phyloP scores from a whole-genome alignment of 1,284 basidiomycete genomes.

The Cutaneotrichosporon spelunceum region DNA sequence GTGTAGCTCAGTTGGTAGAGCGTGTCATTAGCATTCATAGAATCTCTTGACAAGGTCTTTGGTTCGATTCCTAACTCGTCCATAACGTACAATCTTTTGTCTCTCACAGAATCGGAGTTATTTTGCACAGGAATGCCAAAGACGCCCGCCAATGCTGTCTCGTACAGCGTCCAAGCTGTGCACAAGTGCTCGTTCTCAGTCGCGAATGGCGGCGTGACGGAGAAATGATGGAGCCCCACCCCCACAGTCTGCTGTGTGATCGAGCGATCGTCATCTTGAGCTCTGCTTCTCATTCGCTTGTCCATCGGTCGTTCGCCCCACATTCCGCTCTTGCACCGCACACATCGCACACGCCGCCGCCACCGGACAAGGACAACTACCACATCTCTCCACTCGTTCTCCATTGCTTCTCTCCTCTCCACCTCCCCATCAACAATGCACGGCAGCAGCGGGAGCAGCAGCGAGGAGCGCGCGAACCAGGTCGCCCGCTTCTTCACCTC shows the following conservation, averaged over 20 bases:
- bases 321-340: not conserved
- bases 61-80: slow-evolving; percentile 1
- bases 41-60: not conserved
- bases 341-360: not conserved
- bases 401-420: not conserved
- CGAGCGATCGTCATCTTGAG: not conserved
- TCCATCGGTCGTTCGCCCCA: not conserved
- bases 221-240: not conserved
- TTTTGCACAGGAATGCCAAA: not conserved
- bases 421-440: not conserved
- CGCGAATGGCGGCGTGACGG: not conserved
- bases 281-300: not conserved
- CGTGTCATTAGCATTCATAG: not conserved
- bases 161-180: no score
- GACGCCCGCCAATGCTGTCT: no score
- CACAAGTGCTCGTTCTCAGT: not conserved
- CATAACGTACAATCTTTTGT: not conserved
- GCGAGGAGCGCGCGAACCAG: slow-evolving; percentile 6
- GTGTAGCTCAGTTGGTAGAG: not conserved
- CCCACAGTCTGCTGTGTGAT: not conserved
- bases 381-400: not conserved
- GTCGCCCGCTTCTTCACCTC: slow-evolving; percentile 7
- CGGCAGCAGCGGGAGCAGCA: not conserved
- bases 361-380: not conserved
- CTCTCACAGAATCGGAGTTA: not conserved